Base-by-base conservation (phyloP, 805 yeast species). In the Debaryomyces castellii region DNA sequence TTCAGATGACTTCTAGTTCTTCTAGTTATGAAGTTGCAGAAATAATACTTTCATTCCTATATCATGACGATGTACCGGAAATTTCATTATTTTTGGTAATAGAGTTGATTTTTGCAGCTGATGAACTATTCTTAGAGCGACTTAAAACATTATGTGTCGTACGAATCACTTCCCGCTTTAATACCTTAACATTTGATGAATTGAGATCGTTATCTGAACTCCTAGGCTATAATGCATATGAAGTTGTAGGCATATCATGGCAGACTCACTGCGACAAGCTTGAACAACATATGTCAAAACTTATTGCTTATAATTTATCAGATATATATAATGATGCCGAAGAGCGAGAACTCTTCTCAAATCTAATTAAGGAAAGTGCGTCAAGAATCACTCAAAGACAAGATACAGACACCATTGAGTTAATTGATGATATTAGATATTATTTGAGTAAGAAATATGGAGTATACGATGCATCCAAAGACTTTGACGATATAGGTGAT, bases 361-460 rank as follows among this genome's bases (percentile, higher is more conserved):
- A 33, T 7, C 49, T 68, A 16, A 59, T 70, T n/a, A 53, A 49
- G 41, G 73, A 71, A 51, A 73, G 80, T 57, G 85, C 92, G 0
- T 51, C 55, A 12, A 66, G 88, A 53, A 85, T 87, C 41, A 56
- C 74, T 17, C 63, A 60, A 12, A 74, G 94, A 57, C 82, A 87
- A 52, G 88, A 82, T 48, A 83, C 87, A 0, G 96, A 87, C 64
- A 84, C 92, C 1, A 84, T 87, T 57, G 96, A 87, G 55, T 67
- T 87, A 52, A 71, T 87, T 22, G 96, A 87, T 62, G 95, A 87
- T 64, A 82, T 87, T 9, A 69, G 90, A 51, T 87, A 76, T 60
- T 84, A 82, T 51, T 61, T 87, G 39, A 55, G 67, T 10, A 70
- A 74, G 54, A 67, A 66, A 52, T 63, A 69, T 44, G 59, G 59